Evolutionary conservation across 257 asterid genomes (phyloP), one percentile per base, ranked within the genome.

Genomic region (Ilex asprella): DNA sequence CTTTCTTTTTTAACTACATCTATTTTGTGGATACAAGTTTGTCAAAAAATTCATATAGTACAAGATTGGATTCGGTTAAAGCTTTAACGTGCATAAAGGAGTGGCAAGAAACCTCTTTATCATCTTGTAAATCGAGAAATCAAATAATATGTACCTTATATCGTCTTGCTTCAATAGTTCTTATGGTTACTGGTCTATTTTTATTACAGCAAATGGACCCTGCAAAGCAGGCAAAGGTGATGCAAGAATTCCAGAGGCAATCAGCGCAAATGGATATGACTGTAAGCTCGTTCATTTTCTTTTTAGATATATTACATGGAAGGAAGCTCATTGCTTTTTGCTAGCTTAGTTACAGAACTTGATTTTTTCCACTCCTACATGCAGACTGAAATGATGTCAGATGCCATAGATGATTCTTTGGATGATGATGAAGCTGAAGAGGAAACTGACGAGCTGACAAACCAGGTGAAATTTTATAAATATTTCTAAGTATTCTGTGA

Each of bases 261-360:
- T 93, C 97, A 32, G 90, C 88, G 3, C 97, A 93, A 71, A 72
- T 93, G 95, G 99, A 93, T 75, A 89, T 89, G 97, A 87, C 96
- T 21, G 99, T 73, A 74, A 76, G 83, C 55, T 53, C 2, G 30
- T 65, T 58, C 16, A 30, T 30, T 39, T 12, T 35, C 35, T 21
- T 39, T 30, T 2, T 21, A 31, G 8, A 41, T 31, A 31, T n/a
- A 14, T 55, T 39, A 30, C 54, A 49, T 49, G 54, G 54, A 49
- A 49, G 16, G 10, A 49, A 14, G 57, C 15, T 56, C 49, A 32
- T 8, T 51, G 9, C 58, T 51, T 51, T 59, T 53, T 41, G 10
- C 51, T 41, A 12, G 21, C 55, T 35, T 6, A 15, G 5, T 14
- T 62, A 16, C 15, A 4, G 21, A 16, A 53, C 39, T 56, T 46